A percentile compares a stretch with the other conserved stretches of the same genome.
phyloP scores from a whole-genome alignment of 2,329 filamentous ascomycete genomes.

The Ascochyta clinopodiicola region DNA sequence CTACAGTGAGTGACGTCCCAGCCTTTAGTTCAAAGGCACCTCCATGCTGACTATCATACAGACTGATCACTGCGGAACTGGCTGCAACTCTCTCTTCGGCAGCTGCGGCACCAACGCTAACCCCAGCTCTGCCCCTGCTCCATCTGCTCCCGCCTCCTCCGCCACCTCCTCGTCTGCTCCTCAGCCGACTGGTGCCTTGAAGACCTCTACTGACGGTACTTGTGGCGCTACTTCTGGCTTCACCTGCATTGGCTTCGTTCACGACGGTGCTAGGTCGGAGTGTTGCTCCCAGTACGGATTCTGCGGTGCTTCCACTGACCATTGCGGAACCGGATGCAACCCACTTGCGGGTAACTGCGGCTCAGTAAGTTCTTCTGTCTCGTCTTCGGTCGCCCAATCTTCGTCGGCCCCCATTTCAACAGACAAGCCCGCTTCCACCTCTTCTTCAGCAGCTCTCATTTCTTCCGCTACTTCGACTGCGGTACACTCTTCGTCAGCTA shows the following conservation, averaged over 20 bases:
- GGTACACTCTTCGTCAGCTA: conserved; percentile 12
- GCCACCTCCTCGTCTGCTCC: conserved; percentile 6
- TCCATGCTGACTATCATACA: neutral
- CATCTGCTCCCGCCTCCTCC: neutral
- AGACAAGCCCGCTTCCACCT: conserved; percentile 16
- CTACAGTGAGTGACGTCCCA: conserved; percentile 5
- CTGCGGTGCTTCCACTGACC: conserved; percentile 45
- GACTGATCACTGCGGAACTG: conserved; percentile 21
- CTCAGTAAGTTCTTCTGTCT: conserved; percentile 16
- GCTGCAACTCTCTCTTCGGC: conserved; percentile 36
- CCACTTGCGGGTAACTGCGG: conserved; percentile 31
- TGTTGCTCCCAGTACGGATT: conserved; percentile 56
- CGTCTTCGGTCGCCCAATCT: conserved; percentile 17
- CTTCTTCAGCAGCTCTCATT: conserved; percentile 8
- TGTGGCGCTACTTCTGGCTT: conserved; percentile 35
- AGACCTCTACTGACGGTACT: conserved; percentile 27
- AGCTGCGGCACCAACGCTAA: conserved; percentile 26
- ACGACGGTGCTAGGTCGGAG: conserved; percentile 43
- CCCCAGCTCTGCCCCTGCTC: conserved; percentile 14
- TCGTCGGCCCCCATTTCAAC: conserved; percentile 17
- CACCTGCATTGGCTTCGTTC: conserved; percentile 33
- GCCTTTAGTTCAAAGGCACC: neutral
- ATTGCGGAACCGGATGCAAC: conserved; percentile 46
- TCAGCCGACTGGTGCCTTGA: conserved; percentile 18
- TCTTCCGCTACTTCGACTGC: conserved; percentile 16